phyloP scores from a whole-genome alignment of 2,329 filamentous ascomycete genomes.

The Claviceps humidiphila region DNA sequence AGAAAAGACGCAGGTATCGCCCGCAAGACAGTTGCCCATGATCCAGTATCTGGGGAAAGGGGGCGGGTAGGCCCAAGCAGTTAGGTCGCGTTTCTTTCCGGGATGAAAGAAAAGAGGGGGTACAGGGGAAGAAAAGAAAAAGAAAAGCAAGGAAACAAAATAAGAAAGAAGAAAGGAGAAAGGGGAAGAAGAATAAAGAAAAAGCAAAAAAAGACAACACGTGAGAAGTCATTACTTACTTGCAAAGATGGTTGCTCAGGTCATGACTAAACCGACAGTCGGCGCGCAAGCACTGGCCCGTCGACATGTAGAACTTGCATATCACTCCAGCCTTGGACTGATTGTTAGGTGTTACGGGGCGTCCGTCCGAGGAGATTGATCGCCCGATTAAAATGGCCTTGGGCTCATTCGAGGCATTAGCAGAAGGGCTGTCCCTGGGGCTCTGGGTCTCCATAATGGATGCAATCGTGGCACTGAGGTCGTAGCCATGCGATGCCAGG shows the following conservation, averaged over 20 bases:
- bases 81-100: not conserved
- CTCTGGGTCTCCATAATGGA: conserved; percentile 68
- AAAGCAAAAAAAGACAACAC: not conserved
- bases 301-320: conserved; percentile 94
- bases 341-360: conserved; percentile 63
- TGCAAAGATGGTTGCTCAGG: conserved; percentile 91
- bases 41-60: conserved; percentile 65
- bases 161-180: not conserved
- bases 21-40: conserved; percentile 86
- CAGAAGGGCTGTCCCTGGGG: conserved; percentile 19
- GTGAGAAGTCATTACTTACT: conserved; percentile 46
- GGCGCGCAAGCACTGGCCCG: conserved; percentile 85
- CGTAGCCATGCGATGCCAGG: conserved; percentile 78
- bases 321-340: conserved; percentile 76
- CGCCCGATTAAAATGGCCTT: conserved; percentile 74
- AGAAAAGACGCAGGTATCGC: conserved; percentile 89
- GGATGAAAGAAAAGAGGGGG: no score
- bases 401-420: conserved; percentile 36
- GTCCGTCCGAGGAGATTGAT: conserved; percentile 63
- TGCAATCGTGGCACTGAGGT: conserved; percentile 81
- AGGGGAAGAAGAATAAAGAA: not conserved
- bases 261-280: conserved; percentile 98
- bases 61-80: not conserved
- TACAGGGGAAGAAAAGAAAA: not conserved
- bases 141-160: not conserved